Evolutionary conservation across 441 rosid species (phyloP).

Genomic region (Corymbia calophylla): DNA sequence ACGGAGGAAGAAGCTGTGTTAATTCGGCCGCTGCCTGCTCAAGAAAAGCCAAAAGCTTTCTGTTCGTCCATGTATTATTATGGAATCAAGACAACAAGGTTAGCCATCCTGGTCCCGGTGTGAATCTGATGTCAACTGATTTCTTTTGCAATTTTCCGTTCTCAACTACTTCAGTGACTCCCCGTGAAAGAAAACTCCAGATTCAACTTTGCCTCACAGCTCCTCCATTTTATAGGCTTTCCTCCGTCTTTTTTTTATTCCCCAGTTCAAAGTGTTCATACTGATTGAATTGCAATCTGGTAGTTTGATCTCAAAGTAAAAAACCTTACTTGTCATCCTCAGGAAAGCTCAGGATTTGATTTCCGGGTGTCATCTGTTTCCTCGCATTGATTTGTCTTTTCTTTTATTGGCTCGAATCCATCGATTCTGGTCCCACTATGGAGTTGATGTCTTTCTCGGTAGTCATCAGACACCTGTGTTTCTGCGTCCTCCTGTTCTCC

Average conservation of each 20-base stretch:
- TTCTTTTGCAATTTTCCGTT: not conserved
- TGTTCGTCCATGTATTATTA: not conserved
- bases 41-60: not conserved
- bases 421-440: not conserved
- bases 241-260: not conserved
- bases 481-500: slow-evolving; percentile 17
- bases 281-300: not conserved
- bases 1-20: not conserved
- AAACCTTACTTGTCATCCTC: not conserved
- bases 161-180: not conserved
- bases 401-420: not conserved
- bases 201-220: not conserved
- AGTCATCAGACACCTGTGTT: not conserved
- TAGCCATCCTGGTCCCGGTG: not conserved
- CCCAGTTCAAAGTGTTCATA: not conserved
- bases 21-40: not conserved
- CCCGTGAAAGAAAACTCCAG: not conserved
- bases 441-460: not conserved
- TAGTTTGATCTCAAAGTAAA: not conserved
- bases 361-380: not conserved
- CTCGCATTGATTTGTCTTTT: not conserved
- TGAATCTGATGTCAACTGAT: not conserved
- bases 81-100: not conserved
- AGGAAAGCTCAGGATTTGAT: not conserved
- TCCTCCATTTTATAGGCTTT: not conserved